Evolutionary conservation across 768 basidiomycete genomes (phyloP), one percentile per base, ranked within the genome.

Genomic region (Vishniacozyma victoriae): DNA sequence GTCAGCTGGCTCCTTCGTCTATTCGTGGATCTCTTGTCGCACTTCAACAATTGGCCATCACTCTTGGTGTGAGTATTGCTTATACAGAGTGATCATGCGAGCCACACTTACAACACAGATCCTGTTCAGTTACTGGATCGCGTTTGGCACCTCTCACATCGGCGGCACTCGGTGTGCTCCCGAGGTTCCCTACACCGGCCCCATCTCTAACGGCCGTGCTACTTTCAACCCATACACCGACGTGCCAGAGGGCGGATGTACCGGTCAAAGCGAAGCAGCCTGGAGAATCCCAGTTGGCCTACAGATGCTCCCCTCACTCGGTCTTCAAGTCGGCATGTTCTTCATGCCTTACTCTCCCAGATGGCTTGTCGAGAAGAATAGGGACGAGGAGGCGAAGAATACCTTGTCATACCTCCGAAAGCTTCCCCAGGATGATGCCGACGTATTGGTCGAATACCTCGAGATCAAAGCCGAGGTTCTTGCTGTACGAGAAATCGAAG

Each of bases 321-420:
- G 9, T n/a, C 31, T 44, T 26, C 19, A 27, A 16, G 19, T 12
- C 26, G 48, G 52, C 18, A 49, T 54, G 52, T 43, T 50, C 39
- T 41, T 41, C 19, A 35, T 52, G 0, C 54, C 54, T 16, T 46
- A 41, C 39, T 47, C 50, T 15, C 54, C 54, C 39, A 77, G 80
- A 15, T 82, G 81, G 81, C 69, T 82, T 15, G 72, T 81, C 37
- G 79, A 81, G 67, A 72, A 79, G 42, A 74, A 77, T 41, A 73
- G 79, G 40, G 80, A 81, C 52, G 78, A 78, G 0, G 81, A 82
- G 59, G 81, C 81, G 9, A 9, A n/a, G 29, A 33, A 9, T n/a
- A 9, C 29, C 29, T 33, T 33, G 29, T 9, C 9, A 33, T 33
- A 9, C 29, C 9, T 33, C 9, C 29, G 29, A 33, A n/a, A n/a